Conservation (phyloP, 441 rosid genomes). For the Syzygium syzygioides region DNA sequence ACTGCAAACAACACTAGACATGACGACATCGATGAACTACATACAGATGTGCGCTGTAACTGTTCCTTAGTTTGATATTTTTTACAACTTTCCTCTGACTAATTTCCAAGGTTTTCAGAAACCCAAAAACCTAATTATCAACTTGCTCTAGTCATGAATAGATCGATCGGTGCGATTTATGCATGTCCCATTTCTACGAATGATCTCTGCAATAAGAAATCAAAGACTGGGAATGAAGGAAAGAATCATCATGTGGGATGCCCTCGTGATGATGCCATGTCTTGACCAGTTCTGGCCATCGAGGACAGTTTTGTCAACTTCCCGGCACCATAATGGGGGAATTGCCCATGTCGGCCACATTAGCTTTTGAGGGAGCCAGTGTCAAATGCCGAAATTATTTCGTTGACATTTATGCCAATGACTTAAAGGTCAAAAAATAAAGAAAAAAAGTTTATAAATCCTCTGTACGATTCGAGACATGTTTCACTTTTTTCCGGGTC, state of each 20-base stretch:
- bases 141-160: not conserved
- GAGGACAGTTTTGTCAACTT: not conserved
- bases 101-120: not conserved
- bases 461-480: not conserved
- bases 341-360: not conserved
- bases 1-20: not conserved
- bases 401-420: not conserved
- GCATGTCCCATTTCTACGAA: not conserved
- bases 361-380: not conserved
- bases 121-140: not conserved
- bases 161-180: not conserved
- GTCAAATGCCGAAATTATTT: not conserved
- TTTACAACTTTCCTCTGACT: not conserved
- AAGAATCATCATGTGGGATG: not conserved
- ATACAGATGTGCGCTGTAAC: not conserved
- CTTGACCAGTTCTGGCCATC: not conserved
- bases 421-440: not conserved
- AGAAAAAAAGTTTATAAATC: not conserved
- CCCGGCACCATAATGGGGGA: not conserved
- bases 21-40: not conserved
- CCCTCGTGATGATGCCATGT: not conserved
- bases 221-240: not conserved
- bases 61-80: not conserved
- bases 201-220: not conserved
- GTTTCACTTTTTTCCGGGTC: not conserved